Percentiles rank a stretch among this genome's conserved stretches.
These are phyloP conservation scores for Fraxinus dipetala DNA, from an alignment of 305 asterid species.

Conservation along the genomic window DNA sequence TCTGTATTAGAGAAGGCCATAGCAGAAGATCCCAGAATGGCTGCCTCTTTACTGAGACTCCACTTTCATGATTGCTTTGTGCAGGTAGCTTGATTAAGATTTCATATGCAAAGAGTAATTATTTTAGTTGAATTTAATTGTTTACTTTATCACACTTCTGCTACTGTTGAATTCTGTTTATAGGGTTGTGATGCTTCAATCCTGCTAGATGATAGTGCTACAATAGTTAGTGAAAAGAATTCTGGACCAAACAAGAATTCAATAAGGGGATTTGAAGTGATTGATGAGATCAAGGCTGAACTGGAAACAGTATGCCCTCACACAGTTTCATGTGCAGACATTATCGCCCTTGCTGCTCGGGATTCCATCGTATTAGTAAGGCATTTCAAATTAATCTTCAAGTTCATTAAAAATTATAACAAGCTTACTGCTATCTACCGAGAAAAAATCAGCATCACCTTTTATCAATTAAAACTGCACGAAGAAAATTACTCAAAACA, in stretches of 20 bases:
- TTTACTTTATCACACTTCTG: not conserved
- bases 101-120: not conserved
- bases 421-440: not conserved
- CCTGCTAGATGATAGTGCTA: conserved; percentile 48
- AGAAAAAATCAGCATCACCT: not conserved
- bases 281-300: conserved; percentile 70
- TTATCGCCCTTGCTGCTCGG: conserved; percentile 76
- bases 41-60: conserved; percentile 80
- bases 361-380: conserved; percentile 70
- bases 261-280: conserved; percentile 66
- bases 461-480: not conserved
- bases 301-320: conserved; percentile 75
- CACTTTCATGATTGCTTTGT: conserved; percentile 84
- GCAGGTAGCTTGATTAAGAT: conserved; percentile 37
- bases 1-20: conserved; percentile 68
- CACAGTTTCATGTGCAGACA: conserved; percentile 81
- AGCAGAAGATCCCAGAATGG: conserved; percentile 58
- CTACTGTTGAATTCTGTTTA: not conserved
- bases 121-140: not conserved
- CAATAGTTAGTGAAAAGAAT: conserved; percentile 62
- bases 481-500: not conserved
- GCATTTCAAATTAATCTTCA: not conserved
- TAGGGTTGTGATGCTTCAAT: conserved; percentile 88
- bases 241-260: conserved; percentile 74
- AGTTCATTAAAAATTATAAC: not conserved